A percentile compares a stretch with the other conserved stretches of the same genome.
Evolutionary conservation across 2,329 filamentous ascomycete species (phyloP).

Genomic region (Sclerotinia subarctica): DNA sequence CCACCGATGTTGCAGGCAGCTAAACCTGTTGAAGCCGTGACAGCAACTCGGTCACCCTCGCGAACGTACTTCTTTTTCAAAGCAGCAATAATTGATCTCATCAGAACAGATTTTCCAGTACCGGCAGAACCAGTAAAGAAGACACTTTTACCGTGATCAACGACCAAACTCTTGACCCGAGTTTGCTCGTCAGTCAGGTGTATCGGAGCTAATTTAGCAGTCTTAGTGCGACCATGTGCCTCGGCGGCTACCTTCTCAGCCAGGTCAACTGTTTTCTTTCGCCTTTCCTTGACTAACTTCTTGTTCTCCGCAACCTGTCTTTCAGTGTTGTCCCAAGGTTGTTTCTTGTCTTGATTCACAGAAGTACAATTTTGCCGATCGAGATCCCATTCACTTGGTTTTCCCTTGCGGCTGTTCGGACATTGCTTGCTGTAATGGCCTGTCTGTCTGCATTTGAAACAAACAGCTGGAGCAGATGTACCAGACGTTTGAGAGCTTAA

Average conservation of each 20-base stretch:
- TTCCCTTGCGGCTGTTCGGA: constrained; percentile 24
- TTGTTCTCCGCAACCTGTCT: constrained; percentile 77
- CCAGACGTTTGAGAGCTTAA: constrained; percentile 23
- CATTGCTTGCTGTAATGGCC: constrained; percentile 29
- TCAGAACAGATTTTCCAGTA: constrained; percentile 94
- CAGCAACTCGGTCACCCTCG: constrained; percentile 81
- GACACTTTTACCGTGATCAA: constrained; percentile 77
- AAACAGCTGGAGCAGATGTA: constrained; percentile 24
- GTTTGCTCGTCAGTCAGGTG: constrained; percentile 79
- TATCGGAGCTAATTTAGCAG: constrained; percentile 39
- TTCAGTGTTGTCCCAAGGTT: constrained; percentile 69
- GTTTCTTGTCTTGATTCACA: constrained; percentile 39
- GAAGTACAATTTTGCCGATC: constrained; percentile 39
- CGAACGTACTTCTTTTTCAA: constrained; percentile 71
- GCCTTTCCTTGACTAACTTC: constrained; percentile 66
- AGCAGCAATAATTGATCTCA: constrained; percentile 83
- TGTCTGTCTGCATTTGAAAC: constrained; percentile 27
- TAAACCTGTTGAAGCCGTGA: constrained; percentile 92
- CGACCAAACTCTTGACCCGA: constrained; percentile 77
- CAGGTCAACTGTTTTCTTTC: constrained; percentile 46
- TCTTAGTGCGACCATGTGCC: constrained; percentile 44
- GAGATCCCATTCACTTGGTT: constrained; percentile 17
- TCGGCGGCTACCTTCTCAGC: constrained; percentile 46
- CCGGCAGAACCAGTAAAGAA: constrained; percentile 97
- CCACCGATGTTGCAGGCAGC: constrained; percentile 97